Conservation (phyloP, 148 eudicot species). For the Silene conica region DNA sequence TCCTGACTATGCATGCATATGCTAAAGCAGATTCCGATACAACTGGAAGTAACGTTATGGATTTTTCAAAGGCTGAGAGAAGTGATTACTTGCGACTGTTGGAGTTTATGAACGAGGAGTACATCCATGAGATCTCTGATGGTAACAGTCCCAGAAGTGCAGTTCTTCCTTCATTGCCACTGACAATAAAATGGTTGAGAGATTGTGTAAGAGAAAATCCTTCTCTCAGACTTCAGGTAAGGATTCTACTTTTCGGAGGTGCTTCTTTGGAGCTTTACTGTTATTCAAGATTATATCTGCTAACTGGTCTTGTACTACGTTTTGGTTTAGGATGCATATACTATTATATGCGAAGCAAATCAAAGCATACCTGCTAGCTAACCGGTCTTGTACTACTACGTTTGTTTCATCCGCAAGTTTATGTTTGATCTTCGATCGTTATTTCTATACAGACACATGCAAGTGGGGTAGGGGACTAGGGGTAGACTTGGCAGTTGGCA, state of each 20-base stretch:
- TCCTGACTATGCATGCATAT: constrained; percentile 1
- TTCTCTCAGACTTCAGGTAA: constrained; percentile 63
- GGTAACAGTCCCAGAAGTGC: constrained; percentile 45
- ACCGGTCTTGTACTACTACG: not conserved
- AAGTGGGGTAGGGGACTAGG: not conserved
- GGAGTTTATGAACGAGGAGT: constrained; percentile 33
- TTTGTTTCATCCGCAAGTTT: not conserved
- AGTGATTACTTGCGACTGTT: constrained; percentile 30
- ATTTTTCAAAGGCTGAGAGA: constrained; percentile 16
- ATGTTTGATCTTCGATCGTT: too few species aligned
- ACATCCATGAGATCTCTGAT: constrained; percentile 29
- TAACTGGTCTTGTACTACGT: too few species aligned
- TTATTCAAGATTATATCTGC: too few species aligned
- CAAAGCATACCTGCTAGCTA: not conserved
- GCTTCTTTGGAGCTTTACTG: too few species aligned
- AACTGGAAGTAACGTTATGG: constrained; percentile 24
- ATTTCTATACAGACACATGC: not conserved
- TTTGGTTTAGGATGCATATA: not conserved
- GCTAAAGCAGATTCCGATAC: constrained; percentile 30
- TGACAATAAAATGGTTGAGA: constrained; percentile 64
- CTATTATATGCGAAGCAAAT: not conserved
- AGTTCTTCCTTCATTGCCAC: constrained; percentile 66
- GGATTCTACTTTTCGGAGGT: not conserved
- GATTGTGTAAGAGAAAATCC: constrained; percentile 63
- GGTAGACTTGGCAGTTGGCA: not conserved